Evolutionary conservation across 164 flowering plant genomes (phyloP), one percentile per base, ranked within the genome.

Genomic region (Echeveria elegans): DNA sequence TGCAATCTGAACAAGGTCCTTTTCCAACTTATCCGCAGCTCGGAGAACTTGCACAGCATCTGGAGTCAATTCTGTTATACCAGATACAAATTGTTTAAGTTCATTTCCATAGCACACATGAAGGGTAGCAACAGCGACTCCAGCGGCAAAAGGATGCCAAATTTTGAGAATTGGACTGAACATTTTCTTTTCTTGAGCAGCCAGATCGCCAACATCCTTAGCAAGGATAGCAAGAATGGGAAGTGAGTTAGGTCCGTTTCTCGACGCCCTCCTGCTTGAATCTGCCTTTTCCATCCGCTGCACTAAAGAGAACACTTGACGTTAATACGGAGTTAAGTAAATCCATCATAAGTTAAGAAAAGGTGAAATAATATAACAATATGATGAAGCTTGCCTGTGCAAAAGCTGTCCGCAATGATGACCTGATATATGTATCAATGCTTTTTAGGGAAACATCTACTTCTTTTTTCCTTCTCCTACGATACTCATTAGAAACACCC

Each of bases 121-220:
- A 65, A 91, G 97, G 18, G 97, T 91, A 37, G 96, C 98, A 40
- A 83, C 95, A 69, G 98, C 98, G 47, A 89, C 88, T 61, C 95
- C 96, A 3, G 97, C 90, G 32, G 98, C 86, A 76, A 86, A 77
- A 76, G 98, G 96, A 73, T 91, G 97, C 96, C 96, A 94, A 70
- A 69, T 80, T 76, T 88, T 86, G 71, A 91, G 78, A 40, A 87
- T 75, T 4, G 96, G 93, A 77, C 97, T 94, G 77, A 83, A 94
- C 16, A 85, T 76, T 53, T 76, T 77, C 78, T 81, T 89, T 82
- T 94, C 98, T 29, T 75, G 81, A 69, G 72, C 38, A 15, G 93
- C 96, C 53, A 94, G 69, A 58, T 89, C 96, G 23, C 85, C 82
- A 53, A 85, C 78, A 68, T 88, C 88, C 72, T 88, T 86, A 67